phyloP scores from a whole-genome alignment of 495 filamentous ascomycete genomes.

The Tuber microsphaerosporum region DNA sequence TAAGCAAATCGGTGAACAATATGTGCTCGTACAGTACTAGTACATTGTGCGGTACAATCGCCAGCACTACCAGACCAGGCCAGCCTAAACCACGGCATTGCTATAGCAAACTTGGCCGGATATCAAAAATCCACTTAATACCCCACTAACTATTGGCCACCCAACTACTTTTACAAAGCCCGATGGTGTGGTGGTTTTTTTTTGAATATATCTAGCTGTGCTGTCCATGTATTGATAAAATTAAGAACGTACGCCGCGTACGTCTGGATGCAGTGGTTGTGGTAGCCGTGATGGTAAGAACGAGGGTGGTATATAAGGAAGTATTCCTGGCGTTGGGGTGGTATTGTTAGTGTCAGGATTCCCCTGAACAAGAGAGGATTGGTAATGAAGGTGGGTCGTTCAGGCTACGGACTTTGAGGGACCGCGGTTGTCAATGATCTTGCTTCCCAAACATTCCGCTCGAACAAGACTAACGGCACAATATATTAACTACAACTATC shows the following conservation, averaged over 20 bases:
- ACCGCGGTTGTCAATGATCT: not conserved
- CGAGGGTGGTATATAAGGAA: not conserved
- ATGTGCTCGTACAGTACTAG: not conserved
- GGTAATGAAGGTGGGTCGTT: not conserved
- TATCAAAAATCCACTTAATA: not conserved
- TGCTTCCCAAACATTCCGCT: not conserved
- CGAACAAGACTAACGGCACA: slow-evolving; percentile 17
- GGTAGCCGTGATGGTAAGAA: not conserved
- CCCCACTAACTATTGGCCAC: not conserved
- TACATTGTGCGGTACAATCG: not conserved
- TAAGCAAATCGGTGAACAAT: not conserved
- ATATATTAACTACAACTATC: not conserved
- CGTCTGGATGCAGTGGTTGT: not conserved
- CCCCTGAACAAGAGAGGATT: not conserved
- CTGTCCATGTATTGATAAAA: not conserved
- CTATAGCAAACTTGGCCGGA: not conserved
- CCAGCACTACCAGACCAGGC: not conserved
- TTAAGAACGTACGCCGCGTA: not conserved
- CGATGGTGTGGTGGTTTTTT: not conserved
- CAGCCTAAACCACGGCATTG: not conserved
- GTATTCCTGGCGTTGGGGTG: not conserved
- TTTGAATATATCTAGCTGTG: not conserved
- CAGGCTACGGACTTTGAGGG: not conserved
- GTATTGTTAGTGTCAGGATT: not conserved
- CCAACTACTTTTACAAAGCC: not conserved